Evolutionary conservation across 495 filamentous ascomycete genomes (phyloP).

Genomic region (Darksidea phi): DNA sequence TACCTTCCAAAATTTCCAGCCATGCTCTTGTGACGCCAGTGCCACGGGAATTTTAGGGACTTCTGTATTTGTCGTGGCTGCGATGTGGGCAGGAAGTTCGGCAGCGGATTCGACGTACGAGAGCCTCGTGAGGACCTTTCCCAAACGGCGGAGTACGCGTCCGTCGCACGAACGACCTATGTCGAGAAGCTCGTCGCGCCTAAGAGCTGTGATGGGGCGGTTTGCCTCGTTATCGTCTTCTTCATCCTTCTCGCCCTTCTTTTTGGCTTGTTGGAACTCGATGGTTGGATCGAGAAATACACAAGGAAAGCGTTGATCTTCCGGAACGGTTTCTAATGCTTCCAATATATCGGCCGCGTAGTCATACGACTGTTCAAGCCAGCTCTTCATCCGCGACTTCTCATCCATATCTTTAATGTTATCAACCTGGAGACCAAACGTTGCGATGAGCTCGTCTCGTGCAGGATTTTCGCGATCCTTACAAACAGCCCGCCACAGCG

Average conservation of each 20-base stretch:
- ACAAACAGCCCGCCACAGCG: conserved; percentile 50
- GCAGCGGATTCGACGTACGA: conserved; percentile 44
- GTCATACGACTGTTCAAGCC: conserved; percentile 53
- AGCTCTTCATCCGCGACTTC: conserved; percentile 45
- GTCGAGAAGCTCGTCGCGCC: conserved; percentile 48
- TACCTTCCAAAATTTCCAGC: conserved; percentile 47
- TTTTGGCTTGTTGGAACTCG: conserved; percentile 32
- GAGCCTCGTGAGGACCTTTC: conserved; percentile 47
- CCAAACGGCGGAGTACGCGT: conserved; percentile 45
- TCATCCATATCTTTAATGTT: conserved; percentile 35
- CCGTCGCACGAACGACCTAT: conserved; percentile 50
- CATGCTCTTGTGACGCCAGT: conserved; percentile 24
- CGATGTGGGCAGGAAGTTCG: conserved; percentile 20
- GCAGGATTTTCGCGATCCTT: conserved; percentile 45
- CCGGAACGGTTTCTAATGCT: conserved; percentile 7
- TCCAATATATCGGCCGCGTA: conserved; percentile 44
- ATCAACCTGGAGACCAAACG: conserved; percentile 44
- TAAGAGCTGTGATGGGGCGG: conserved; percentile 36
- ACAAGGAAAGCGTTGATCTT: conserved; percentile 13
- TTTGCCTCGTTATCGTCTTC: conserved; percentile 5
- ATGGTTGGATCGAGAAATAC: conserved; percentile 50
- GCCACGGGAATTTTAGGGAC: too few relatives aligned
- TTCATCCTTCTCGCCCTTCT: conserved; percentile 14
- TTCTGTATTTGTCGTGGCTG: too few relatives aligned
- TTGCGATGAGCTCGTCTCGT: conserved; percentile 44